Evolutionary conservation across 2,329 filamentous ascomycete genomes (phyloP).

Genomic region (Ceratocystis alfenasii): DNA sequence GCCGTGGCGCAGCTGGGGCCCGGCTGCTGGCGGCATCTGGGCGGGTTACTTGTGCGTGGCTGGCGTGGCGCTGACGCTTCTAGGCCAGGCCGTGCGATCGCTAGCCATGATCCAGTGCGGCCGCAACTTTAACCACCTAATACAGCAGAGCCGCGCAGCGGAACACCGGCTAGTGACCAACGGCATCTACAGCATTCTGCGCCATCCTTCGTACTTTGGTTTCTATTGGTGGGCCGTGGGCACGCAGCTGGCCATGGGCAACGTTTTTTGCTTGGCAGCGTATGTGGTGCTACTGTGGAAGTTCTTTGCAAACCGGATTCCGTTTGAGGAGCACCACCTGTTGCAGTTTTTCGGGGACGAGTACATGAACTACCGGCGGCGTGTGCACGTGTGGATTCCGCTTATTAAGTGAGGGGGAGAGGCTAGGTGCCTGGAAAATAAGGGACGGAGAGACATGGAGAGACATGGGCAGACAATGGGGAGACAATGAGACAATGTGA

Average conservation of each 20-base stretch:
- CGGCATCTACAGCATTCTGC: conserved; percentile 62
- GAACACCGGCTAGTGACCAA: conserved; percentile 71
- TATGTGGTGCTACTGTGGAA: conserved; percentile 69
- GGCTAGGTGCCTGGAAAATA: too few species aligned
- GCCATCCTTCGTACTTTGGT: conserved; percentile 92
- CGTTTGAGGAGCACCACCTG: conserved; percentile 65
- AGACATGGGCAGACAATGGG: too few species aligned
- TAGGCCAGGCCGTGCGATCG: conserved; percentile 67
- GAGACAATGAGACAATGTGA: too few species aligned
- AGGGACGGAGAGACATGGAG: background rate
- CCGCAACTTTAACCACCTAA: conserved; percentile 79
- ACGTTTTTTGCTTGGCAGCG: conserved; percentile 60
- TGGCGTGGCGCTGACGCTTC: conserved; percentile 51
- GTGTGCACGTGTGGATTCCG: conserved; percentile 68
- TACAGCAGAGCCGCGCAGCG: conserved; percentile 56
- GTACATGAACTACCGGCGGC: conserved; percentile 60
- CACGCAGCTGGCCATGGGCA: conserved; percentile 81
- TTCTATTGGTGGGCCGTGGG: conserved; percentile 99
- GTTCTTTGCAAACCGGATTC: conserved; percentile 69
- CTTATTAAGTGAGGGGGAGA: conserved; percentile 34
- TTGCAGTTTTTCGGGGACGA: conserved; percentile 73
- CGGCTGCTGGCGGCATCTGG: conserved; percentile 28
- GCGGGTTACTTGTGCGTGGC: background rate
- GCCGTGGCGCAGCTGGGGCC: conserved; percentile 38
- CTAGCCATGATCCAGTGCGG: conserved; percentile 81